Evolutionary conservation across 176 grass and related monocot species (phyloP).

Genomic region (Secale cereale): DNA sequence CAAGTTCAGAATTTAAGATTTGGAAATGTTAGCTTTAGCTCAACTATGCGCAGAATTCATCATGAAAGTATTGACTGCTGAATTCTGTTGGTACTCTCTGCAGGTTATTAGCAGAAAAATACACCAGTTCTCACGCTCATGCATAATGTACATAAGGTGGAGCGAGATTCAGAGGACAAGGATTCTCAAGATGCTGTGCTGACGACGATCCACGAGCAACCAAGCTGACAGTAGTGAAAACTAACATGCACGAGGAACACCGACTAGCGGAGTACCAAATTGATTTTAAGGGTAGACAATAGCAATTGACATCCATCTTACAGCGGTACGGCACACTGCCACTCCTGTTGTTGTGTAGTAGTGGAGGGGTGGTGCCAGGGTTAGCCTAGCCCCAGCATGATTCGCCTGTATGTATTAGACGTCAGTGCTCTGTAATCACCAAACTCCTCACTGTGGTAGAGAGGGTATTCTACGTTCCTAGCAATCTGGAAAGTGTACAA

Average conservation of each 20-base stretch:
- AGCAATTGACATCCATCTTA: constrained; percentile 13
- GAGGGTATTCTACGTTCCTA: neutral
- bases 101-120: constrained; percentile 19
- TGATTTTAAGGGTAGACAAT: constrained; percentile 21
- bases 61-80: neutral
- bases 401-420: constrained; percentile 11
- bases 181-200: neutral
- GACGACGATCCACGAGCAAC: neutral
- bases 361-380: neutral
- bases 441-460: neutral
- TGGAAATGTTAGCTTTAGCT: neutral
- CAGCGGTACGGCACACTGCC: neutral
- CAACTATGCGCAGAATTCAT: neutral
- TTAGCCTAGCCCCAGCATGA: neutral
- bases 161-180: constrained; percentile 15
- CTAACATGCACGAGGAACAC: neutral
- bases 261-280: neutral
- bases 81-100: constrained; percentile 19
- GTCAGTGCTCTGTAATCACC: neutral
- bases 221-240: constrained; percentile 26
- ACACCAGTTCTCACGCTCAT: neutral
- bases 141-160: constrained; percentile 4
- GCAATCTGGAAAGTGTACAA: neutral
- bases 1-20: neutral
- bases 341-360: constrained; percentile 16